A percentile compares a stretch with the other conserved stretches of the same genome.
Conservation (phyloP, 192 early-diverging fungal genomes). For the Phlyctochytrium arcticum region DNA sequence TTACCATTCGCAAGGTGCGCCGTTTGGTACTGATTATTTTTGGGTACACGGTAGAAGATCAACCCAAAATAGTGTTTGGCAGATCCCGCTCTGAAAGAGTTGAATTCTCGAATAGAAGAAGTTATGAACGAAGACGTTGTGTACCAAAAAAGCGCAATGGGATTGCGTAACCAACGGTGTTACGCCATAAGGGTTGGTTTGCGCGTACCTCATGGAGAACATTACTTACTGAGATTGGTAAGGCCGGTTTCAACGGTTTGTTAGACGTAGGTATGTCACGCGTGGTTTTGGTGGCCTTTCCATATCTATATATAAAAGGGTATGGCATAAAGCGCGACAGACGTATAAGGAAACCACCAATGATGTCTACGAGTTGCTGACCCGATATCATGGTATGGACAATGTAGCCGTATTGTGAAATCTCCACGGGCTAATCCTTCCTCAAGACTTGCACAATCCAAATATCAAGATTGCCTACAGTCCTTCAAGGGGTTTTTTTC, state of each 20-base stretch:
- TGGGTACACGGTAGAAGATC: no score
- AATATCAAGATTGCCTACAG: conserved; percentile 69
- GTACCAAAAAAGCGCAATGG: conserved; percentile 68
- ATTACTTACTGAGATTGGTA: no score
- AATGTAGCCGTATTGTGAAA: not conserved
- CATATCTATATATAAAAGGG: not conserved
- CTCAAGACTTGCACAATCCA: not conserved
- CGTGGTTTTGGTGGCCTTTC: not conserved
- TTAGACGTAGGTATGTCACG: conserved; percentile 71
- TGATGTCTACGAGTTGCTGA: conserved; percentile 63
- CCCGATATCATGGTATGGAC: conserved; percentile 38
- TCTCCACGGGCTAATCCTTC: not conserved
- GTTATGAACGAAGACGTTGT: conserved; percentile 69
- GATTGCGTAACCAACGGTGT: conserved; percentile 77
- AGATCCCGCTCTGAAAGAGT: conserved; percentile 42
- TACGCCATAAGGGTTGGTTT: conserved; percentile 76
- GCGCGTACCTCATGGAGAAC: no score
- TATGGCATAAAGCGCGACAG: conserved; percentile 50
- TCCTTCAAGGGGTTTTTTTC: conserved; percentile 55
- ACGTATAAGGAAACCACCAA: conserved; percentile 73
- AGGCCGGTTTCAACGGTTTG: conserved; percentile 75
- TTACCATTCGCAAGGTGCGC: no score
- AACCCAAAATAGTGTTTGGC: no score
- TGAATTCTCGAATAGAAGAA: conserved; percentile 38
- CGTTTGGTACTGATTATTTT: no score